These are phyloP conservation scores for Adansonia digitata DNA, from an alignment of 345 rosid genomes.

Conservation along the genomic window DNA sequence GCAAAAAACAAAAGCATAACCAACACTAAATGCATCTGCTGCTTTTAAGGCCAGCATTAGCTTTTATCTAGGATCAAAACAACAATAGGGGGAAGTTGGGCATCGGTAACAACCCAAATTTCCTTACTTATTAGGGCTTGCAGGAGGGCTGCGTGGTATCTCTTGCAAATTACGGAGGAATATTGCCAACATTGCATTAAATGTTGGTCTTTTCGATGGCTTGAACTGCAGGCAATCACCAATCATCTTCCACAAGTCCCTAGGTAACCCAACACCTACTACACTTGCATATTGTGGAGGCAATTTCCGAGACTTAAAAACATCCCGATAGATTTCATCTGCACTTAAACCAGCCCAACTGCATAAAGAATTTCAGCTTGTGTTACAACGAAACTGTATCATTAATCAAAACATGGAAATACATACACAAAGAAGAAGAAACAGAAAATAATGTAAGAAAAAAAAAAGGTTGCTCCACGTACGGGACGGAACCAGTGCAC, in stretches of 20 bases:
- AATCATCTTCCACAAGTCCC: constrained; percentile 97
- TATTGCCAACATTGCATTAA: constrained; percentile 82
- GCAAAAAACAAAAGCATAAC: neutral
- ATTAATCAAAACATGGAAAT: neutral
- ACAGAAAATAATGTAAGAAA: constrained; percentile 13
- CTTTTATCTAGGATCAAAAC: neutral
- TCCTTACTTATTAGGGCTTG: constrained; percentile 87
- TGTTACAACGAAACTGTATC: constrained; percentile 4
- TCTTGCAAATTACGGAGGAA: constrained; percentile 91
- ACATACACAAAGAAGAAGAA: neutral
- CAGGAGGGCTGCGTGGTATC: constrained; percentile 87
- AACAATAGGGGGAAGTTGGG: neutral
- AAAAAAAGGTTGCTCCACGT: constrained; percentile 36
- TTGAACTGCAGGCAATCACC: constrained; percentile 97
- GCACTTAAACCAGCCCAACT: constrained; percentile 94
- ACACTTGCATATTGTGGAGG: constrained; percentile 98
- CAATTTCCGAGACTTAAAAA: constrained; percentile 70
- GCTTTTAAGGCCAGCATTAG: neutral
- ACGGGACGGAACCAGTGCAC: constrained; percentile 99
- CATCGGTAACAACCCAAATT: neutral
- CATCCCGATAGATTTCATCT: constrained; percentile 87
- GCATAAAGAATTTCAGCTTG: constrained; percentile 22
- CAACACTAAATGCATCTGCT: neutral
- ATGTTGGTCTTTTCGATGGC: constrained; percentile 81
- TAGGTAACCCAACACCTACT: constrained; percentile 93